Conservation (phyloP, 805 yeast species). For the Starmerella potacharoeniae region DNA sequence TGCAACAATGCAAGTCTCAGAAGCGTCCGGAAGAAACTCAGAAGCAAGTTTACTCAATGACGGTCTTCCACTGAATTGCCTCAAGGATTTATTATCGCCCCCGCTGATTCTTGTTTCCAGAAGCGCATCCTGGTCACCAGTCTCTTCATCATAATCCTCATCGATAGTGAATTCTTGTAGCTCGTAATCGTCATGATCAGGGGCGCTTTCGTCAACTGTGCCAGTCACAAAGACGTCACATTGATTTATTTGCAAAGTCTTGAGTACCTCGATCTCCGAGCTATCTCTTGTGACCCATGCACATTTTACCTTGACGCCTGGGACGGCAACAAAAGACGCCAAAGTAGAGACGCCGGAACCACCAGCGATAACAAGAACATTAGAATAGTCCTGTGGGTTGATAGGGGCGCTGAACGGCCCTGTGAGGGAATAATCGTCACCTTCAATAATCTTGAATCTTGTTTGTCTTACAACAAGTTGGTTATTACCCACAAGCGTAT, state of each 20-base stretch:
- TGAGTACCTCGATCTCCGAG: slow-evolving; percentile 5
- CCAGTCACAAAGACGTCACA: slow-evolving; percentile 18
- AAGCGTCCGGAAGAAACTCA: not conserved
- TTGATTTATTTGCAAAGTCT: slow-evolving; percentile 10
- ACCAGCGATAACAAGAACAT: slow-evolving; percentile 21
- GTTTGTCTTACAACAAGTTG: slow-evolving; percentile 31
- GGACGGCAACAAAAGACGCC: slow-evolving; percentile 10
- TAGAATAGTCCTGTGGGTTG: slow-evolving; percentile 10
- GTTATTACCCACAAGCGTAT: slow-evolving; percentile 40
- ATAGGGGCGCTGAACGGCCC: slow-evolving; percentile 32
- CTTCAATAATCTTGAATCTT: slow-evolving; percentile 25
- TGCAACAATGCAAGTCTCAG: slow-evolving; percentile 16
- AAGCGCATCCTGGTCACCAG: slow-evolving; percentile 6
- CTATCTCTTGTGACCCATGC: slow-evolving; percentile 15
- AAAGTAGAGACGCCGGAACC: slow-evolving; percentile 23
- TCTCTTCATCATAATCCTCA: slow-evolving; percentile 7
- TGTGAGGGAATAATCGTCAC: slow-evolving; percentile 28
- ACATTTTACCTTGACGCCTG: not conserved
- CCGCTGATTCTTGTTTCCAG: not conserved
- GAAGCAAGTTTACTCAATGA: slow-evolving; percentile 6
- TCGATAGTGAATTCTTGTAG: slow-evolving; percentile 10
- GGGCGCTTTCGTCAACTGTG: not conserved
- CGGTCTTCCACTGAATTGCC: slow-evolving; percentile 17
- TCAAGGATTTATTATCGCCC: not conserved
- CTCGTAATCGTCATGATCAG: slow-evolving; percentile 10